phyloP scores from a whole-genome alignment of 306 rosid genomes.

The Styphnolobium japonicum region DNA sequence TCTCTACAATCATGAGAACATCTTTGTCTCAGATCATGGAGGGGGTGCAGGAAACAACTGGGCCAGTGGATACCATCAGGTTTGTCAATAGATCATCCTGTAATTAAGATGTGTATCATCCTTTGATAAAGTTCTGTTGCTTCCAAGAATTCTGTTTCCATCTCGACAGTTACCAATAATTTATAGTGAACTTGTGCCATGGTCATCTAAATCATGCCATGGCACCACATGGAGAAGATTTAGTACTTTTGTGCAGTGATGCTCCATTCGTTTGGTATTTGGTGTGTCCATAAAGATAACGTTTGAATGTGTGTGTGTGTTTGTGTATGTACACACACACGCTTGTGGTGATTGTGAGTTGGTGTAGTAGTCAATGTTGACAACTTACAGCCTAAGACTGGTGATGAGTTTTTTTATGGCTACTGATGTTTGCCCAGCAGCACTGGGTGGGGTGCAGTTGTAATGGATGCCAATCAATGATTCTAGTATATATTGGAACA shows the following conservation, averaged over 20 bases:
- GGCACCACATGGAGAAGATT: neutral
- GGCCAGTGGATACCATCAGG: conserved; percentile 99
- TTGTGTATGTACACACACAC: neutral
- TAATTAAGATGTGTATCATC: neutral
- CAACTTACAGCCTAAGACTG: neutral
- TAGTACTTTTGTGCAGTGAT: neutral
- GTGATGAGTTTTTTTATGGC: neutral
- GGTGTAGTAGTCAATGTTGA: neutral
- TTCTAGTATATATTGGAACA: neutral
- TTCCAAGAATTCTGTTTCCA: neutral
- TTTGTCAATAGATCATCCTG: conserved; percentile 24
- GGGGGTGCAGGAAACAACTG: conserved; percentile 99
- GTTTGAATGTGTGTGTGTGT: neutral
- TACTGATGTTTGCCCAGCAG: neutral
- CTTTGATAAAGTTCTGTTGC: neutral
- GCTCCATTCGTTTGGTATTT: neutral
- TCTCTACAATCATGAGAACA: conserved; percentile 92
- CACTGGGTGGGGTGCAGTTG: neutral
- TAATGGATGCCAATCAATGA: neutral
- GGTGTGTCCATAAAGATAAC: neutral
- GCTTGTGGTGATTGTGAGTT: neutral
- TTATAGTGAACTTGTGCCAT: neutral
- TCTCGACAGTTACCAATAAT: neutral
- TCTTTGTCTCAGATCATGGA: conserved; percentile 90
- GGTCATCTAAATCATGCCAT: neutral